Percentiles rank a stretch among this genome's conserved stretches.
Conservation (phyloP, 2,329 filamentous ascomycete genomes). For the Nothomitra cinnamomea region DNA sequence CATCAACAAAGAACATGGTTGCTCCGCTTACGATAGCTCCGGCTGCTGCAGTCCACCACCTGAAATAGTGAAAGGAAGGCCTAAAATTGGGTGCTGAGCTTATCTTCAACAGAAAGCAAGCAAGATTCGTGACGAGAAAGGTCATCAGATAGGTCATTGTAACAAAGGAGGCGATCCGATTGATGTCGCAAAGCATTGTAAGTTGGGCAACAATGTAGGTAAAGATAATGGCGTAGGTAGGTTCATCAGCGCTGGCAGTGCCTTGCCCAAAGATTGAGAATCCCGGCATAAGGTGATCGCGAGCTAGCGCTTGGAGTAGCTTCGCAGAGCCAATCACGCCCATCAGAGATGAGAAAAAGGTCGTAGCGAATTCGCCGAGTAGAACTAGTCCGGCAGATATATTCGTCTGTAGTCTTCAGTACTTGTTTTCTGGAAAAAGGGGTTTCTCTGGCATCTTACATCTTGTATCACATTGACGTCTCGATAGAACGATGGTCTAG, state of each 20-base stretch:
- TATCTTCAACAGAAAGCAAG: constrained; percentile 73
- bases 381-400: constrained; percentile 58
- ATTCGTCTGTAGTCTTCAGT: constrained; percentile 35
- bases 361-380: constrained; percentile 66
- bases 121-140: constrained; percentile 74
- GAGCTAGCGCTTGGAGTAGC: constrained; percentile 64
- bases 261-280: constrained; percentile 58
- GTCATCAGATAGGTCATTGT: constrained; percentile 91
- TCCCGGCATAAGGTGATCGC: constrained; percentile 64
- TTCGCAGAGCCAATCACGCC: constrained; percentile 75
- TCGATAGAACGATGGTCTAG: constrained; percentile 52
- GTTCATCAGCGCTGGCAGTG: constrained; percentile 54
- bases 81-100: constrained; percentile 79
- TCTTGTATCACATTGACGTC: constrained; percentile 69
- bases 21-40: constrained; percentile 60
- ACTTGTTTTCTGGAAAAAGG: not conserved
- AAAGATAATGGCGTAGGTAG: constrained; percentile 55
- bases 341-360: constrained; percentile 76
- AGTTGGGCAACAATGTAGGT: constrained; percentile 63
- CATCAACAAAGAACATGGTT: constrained; percentile 84
- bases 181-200: constrained; percentile 67
- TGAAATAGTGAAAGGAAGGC: constrained; percentile 79
- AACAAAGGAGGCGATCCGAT: constrained; percentile 76
- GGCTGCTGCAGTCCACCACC: constrained; percentile 60
- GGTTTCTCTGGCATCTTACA: constrained; percentile 19